These are phyloP conservation scores for Galerina marginata DNA, from an alignment of 768 basidiomycete genomes.

Conservation along the genomic window DNA sequence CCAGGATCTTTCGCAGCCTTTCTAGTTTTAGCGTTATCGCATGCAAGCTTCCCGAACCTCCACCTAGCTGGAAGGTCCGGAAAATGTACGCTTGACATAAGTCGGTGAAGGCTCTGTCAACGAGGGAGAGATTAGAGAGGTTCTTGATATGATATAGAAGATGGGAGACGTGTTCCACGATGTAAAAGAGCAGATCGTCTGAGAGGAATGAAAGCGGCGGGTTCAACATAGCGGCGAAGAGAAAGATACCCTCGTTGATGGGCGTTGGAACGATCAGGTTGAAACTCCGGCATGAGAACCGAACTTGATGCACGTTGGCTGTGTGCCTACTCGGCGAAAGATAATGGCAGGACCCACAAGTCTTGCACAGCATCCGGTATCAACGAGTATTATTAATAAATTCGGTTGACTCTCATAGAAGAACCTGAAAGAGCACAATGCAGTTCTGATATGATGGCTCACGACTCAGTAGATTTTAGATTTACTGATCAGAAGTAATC, in stretches of 20 bases:
- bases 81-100: constrained; percentile 5
- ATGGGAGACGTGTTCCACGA: constrained; percentile 7
- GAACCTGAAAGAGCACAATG: too few species aligned
- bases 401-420: too few species aligned
- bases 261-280: too few species aligned
- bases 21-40: background rate
- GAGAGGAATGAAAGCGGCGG: constrained; percentile 11
- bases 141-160: background rate
- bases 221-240: constrained; percentile 9
- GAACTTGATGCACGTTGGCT: too few species aligned
- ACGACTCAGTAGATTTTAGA: too few species aligned
- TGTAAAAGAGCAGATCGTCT: constrained; percentile 4
- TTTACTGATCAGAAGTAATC: too few species aligned
- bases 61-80: background rate
- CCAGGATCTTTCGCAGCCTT: background rate
- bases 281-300: too few species aligned
- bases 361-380: too few species aligned
- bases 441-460: too few species aligned
- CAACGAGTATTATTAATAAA: too few species aligned
- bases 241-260: background rate
- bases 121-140: constrained; percentile 2
- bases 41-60: background rate
- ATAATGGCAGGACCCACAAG: too few species aligned
- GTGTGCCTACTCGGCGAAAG: too few species aligned
- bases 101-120: constrained; percentile 10